Conservation (phyloP, 768 basidiomycete genomes). For the Trametes cubensis region DNA sequence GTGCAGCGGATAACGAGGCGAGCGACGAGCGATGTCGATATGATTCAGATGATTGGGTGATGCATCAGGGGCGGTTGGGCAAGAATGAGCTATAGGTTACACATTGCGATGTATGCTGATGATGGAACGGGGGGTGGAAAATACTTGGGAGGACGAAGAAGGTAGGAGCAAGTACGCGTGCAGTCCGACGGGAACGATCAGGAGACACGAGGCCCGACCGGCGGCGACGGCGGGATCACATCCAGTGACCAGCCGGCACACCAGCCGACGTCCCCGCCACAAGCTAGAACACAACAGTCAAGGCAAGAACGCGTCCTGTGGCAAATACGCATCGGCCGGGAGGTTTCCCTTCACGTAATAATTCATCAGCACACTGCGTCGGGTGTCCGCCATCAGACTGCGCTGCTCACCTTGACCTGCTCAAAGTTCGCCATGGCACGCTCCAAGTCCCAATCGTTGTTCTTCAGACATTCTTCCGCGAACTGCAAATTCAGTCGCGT, state of each 20-base stretch:
- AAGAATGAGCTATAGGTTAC: conserved; percentile 17
- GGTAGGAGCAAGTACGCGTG: conserved; percentile 5
- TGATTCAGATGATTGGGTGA: conserved; percentile 1
- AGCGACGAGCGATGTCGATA: conserved; percentile 19
- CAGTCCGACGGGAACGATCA: conserved; percentile 20
- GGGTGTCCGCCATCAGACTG: conserved; percentile 5
- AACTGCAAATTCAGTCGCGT: conserved; percentile 82
- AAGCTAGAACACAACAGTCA: conserved; percentile 28
- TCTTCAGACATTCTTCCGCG: conserved; percentile 81
- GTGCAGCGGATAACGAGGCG: conserved; percentile 19
- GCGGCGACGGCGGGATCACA: conserved; percentile 8
- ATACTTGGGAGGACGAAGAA: not conserved
- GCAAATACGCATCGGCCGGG: conserved; percentile 46
- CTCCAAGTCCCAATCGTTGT: conserved; percentile 83
- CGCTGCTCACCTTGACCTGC: conserved; percentile 72
- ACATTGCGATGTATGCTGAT: conserved; percentile 19
- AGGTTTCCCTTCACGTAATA: conserved; percentile 27
- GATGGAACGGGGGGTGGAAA: not conserved
- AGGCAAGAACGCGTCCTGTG: conserved; percentile 56
- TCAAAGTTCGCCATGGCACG: conserved; percentile 85
- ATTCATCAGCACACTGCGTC: conserved; percentile 29
- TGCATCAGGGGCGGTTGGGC: conserved; percentile 19
- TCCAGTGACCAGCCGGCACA: conserved; percentile 11
- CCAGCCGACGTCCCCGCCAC: conserved; percentile 18
- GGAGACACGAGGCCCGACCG: conserved; percentile 20